Conservation (phyloP, 345 rosid species). For the Toxicodendron radicans region DNA sequence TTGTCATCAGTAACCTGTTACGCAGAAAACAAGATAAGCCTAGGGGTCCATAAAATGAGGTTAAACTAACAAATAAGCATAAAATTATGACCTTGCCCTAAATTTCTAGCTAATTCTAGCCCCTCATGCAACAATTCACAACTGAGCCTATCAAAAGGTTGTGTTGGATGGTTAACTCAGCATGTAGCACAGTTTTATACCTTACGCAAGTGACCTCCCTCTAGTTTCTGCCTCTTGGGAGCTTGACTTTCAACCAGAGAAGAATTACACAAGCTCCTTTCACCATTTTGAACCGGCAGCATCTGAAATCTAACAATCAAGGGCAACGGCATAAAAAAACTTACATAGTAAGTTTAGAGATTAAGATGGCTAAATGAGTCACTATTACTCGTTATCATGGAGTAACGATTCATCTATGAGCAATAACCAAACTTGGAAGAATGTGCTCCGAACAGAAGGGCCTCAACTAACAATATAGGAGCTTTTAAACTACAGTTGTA, state of each 20-base stretch:
- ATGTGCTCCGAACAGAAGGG: background rate
- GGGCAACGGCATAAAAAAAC: conserved; percentile 7
- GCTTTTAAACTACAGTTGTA: background rate
- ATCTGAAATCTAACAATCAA: conserved; percentile 46
- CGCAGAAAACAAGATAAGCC: conserved; percentile 13
- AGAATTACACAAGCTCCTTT: conserved; percentile 45
- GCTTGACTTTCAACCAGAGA: conserved; percentile 75
- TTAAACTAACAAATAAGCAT: background rate
- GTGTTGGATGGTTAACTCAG: background rate
- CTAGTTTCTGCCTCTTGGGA: conserved; percentile 93
- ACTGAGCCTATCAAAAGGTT: background rate
- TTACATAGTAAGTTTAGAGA: background rate
- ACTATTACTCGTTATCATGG: background rate
- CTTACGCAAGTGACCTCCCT: conserved; percentile 79
- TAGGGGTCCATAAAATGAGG: background rate
- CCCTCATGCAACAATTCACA: background rate
- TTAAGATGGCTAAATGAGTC: background rate
- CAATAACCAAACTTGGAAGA: background rate
- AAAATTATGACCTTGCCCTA: background rate
- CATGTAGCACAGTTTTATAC: conserved; percentile 27
- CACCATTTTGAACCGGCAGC: conserved; percentile 34
- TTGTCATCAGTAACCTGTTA: conserved; percentile 60
- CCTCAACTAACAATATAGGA: background rate
- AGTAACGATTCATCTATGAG: background rate
- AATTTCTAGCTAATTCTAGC: background rate